A percentile compares a stretch with the other conserved stretches of the same genome.
These are phyloP conservation scores for Pichia exigua DNA, from an alignment of 805 yeast species.

Conservation along the genomic window DNA sequence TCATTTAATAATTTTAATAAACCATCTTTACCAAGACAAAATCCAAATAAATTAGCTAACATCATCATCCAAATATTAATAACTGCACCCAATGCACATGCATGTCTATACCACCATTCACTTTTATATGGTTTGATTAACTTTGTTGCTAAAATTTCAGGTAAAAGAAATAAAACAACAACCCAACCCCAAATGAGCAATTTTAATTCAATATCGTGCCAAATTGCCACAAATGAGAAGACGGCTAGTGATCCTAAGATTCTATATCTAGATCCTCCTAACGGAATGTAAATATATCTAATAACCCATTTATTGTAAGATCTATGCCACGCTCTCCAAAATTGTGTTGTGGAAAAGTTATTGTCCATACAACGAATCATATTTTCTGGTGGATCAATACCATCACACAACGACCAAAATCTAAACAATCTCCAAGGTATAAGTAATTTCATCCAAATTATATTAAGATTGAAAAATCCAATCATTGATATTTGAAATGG, in stretches of 20 bases:
- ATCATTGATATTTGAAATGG: conserved; percentile 95
- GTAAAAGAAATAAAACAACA: conserved; percentile 76
- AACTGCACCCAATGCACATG: conserved; percentile 85
- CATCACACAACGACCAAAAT: conserved; percentile 87
- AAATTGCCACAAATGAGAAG: conserved; percentile 89
- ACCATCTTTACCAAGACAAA: conserved; percentile 89
- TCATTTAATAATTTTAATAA: conserved; percentile 54
- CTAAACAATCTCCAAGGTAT: conserved; percentile 96
- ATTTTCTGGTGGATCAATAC: conserved; percentile 94
- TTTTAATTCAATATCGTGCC: conserved; percentile 95
- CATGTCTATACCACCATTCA: conserved; percentile 66
- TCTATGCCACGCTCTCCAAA: conserved; percentile 99
- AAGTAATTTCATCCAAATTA: conserved; percentile 86
- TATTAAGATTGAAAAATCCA: conserved; percentile 80
- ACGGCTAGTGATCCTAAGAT: conserved; percentile 74
- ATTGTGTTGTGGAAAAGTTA: conserved; percentile 87
- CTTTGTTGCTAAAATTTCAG: conserved; percentile 65
- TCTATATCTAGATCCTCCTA: conserved; percentile 75
- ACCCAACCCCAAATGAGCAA: conserved; percentile 95
- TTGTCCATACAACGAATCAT: conserved; percentile 95
- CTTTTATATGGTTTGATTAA: conserved; percentile 27
- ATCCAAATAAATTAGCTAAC: conserved; percentile 91
- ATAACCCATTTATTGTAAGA: conserved; percentile 86
- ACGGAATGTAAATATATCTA: conserved; percentile 81
- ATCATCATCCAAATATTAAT: conserved; percentile 95